Base-by-base conservation (phyloP, 768 basidiomycete genomes). In the Russula griseocarnosa region DNA sequence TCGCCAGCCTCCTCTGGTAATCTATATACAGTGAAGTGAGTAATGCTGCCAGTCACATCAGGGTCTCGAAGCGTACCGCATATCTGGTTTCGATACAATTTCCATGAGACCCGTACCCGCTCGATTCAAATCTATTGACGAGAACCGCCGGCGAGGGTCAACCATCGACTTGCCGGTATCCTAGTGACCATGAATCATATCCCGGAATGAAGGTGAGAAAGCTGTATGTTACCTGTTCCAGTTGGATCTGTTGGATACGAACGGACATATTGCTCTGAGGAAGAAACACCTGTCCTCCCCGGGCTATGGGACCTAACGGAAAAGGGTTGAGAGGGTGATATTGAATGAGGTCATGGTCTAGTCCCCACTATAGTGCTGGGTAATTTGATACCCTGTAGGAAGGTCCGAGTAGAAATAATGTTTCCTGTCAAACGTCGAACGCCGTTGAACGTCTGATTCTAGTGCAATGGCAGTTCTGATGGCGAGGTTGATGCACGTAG, bases 321-420 rank as follows among this genome's bases (percentile, higher is more conserved):
- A 47, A 55, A 16, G 11, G n/a, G 34, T 14, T 44, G 62, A 63
- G 52, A 57, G 11, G 54, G 70, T 49, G 8, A 14, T n/a, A 44
- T 58, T 5, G 11, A 30, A 36, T 36, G n/a, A 9, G 30, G 47
- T 8, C 24, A 67, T 16, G 32, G 18, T 40, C 10, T 22, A 18
- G 40, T 60, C 44, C 63, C 10, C 13, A 64, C 63, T 59, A n/a
- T 64, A 64, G 53, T 11, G 53, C 47, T 64, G 63, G 22, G 63
- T 99, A 66, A 99, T 96, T 76, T 99, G 97, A 74, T 94, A 98
- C 0, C 96, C 96, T 5, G 88, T 81, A 0, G 97, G 94, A 40
- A 97, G 81, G 74, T 98, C 97, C 5, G 92, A 83, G 71, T 99
- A 98, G 74, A 98, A 98, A 73, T 99, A 99, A 73, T 98, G 97